Conservation (phyloP, 345 rosid genomes). For the Salix arbutifolia region DNA sequence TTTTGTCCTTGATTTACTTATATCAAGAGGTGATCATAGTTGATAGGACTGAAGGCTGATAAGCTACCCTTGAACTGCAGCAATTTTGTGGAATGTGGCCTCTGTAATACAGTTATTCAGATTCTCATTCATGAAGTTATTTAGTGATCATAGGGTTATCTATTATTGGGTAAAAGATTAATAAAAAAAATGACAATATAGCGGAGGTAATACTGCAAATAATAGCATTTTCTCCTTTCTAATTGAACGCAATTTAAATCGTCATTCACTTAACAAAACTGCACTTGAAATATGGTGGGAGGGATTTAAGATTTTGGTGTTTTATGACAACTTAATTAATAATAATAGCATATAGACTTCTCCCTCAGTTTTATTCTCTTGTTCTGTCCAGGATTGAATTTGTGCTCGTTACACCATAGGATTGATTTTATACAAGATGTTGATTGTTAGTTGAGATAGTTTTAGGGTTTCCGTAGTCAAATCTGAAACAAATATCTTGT, state of each 20-base stretch:
- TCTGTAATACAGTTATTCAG: background rate
- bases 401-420: background rate
- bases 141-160: background rate
- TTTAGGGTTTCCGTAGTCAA: too few species aligned
- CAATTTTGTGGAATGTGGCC: background rate
- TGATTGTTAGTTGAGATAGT: too few species aligned
- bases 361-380: background rate
- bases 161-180: background rate
- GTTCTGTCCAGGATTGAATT: background rate
- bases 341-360: background rate
- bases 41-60: background rate
- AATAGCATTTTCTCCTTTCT: background rate
- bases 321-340: background rate
- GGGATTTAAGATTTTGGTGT: background rate
- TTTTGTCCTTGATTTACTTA: background rate
- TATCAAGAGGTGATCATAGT: background rate
- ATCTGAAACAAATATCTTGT: too few species aligned
- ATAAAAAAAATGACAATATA: background rate
- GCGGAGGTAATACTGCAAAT: background rate
- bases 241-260: background rate
- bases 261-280: background rate
- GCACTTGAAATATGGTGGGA: background rate
- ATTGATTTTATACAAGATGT: too few species aligned
- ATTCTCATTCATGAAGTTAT: background rate
- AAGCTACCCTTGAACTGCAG: background rate